phyloP scores from a whole-genome alignment of 495 filamentous ascomycete genomes.

The Annulohypoxylon moriforme region DNA sequence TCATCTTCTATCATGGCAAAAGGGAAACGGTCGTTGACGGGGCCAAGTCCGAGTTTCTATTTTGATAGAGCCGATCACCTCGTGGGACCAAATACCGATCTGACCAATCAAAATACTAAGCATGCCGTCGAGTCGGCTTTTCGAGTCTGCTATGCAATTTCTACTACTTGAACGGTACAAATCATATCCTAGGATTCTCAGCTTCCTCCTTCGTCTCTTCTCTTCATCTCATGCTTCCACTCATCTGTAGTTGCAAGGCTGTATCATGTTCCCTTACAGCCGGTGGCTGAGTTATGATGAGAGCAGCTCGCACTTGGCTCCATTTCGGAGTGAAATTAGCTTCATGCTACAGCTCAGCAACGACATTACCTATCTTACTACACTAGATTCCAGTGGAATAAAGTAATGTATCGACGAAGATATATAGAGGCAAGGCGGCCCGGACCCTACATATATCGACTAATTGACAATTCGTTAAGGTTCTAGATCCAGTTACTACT shows the following conservation, averaged over 20 bases:
- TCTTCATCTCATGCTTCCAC: background rate
- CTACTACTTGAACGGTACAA: conserved; percentile 4
- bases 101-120: conserved; percentile 31
- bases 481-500: background rate
- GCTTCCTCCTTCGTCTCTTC: conserved; percentile 20
- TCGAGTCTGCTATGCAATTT: background rate
- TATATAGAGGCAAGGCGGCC: conserved; percentile 10
- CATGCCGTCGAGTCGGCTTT: background rate
- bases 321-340: conserved; percentile 1
- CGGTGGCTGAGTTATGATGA: conserved; percentile 7
- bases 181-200: conserved; percentile 14
- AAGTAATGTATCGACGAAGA: background rate
- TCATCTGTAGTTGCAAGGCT: background rate
- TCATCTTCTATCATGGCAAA: background rate
- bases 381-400: background rate
- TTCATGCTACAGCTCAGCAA: background rate
- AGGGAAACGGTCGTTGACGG: background rate
- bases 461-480: background rate
- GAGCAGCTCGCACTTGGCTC: conserved; percentile 23
- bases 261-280: background rate
- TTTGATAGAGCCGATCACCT: background rate
- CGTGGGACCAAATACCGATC: conserved; percentile 37
- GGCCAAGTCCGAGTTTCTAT: conserved; percentile 21
- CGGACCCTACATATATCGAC: background rate
- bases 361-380: background rate